Percentiles rank a stretch among this genome's conserved stretches.
phyloP scores from a whole-genome alignment of 176 grass and related monocot species.

The Lolium rigidum region DNA sequence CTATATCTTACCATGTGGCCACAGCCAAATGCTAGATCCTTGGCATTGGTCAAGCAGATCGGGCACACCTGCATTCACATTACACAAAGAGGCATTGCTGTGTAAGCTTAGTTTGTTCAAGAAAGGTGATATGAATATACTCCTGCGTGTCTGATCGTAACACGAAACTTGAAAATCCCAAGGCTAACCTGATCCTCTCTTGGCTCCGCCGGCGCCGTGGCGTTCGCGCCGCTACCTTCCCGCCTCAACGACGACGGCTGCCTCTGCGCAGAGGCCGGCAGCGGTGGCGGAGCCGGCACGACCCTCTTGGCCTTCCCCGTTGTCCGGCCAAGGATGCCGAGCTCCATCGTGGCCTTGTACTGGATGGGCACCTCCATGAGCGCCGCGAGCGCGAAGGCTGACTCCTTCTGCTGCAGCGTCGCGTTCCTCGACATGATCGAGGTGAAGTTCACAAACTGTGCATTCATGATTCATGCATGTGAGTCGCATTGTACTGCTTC shows the following conservation, averaged over 20 bases:
- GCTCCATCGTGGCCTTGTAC: conserved; percentile 92
- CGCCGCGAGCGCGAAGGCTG: conserved; percentile 83
- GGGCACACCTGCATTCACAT: conserved; percentile 62
- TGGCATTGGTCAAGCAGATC: conserved; percentile 87
- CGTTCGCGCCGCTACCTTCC: conserved; percentile 26
- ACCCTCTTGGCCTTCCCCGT: conserved; percentile 66
- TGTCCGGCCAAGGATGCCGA: conserved; percentile 75
- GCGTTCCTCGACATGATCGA: conserved; percentile 69
- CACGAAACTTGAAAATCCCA: background rate
- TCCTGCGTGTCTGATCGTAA: background rate
- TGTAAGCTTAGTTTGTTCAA: background rate
- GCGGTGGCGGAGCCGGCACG: conserved; percentile 59
- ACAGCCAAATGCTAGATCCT: conserved; percentile 83
- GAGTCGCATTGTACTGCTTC: background rate
- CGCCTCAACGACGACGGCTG: conserved; percentile 50
- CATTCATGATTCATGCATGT: background rate
- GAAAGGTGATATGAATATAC: background rate
- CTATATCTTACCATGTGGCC: conserved; percentile 75
- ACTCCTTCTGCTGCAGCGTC: conserved; percentile 71
- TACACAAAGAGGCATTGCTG: background rate
- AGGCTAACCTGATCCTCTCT: conserved; percentile 47
- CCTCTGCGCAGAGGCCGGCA: conserved; percentile 46
- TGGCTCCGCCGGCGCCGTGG: background rate
- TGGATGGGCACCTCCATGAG: conserved; percentile 96
- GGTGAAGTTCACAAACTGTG: conserved; percentile 92